Percentiles rank a stretch among this genome's conserved stretches.
Conservation (phyloP, 2,329 filamentous ascomycete genomes). For the Fusarium sp. region DNA sequence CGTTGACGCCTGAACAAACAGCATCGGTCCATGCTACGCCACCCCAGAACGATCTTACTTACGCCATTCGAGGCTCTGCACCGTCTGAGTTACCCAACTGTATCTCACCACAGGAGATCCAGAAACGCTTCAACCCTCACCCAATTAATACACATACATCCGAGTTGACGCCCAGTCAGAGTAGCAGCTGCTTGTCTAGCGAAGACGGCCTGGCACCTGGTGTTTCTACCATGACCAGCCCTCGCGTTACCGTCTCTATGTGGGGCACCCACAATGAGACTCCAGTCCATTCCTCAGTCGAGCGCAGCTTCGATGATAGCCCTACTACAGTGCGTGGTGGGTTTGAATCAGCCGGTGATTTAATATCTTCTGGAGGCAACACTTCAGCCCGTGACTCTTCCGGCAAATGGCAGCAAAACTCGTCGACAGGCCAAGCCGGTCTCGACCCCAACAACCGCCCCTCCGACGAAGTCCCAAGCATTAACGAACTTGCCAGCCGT, state of each 20-base stretch:
- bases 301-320: conserved; percentile 56
- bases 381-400: conserved; percentile 54
- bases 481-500: conserved; percentile 61
- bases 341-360: conserved; percentile 56
- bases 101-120: conserved; percentile 58
- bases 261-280: conserved; percentile 61
- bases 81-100: conserved; percentile 51
- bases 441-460: conserved; percentile 62
- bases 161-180: conserved; percentile 64
- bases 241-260: conserved; percentile 67
- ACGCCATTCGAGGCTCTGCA: conserved; percentile 41
- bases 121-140: conserved; percentile 55
- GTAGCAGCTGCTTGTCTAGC: conserved; percentile 63
- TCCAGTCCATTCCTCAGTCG: conserved; percentile 54
- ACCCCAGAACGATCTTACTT: conserved; percentile 53
- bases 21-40: conserved; percentile 62
- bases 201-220: conserved; percentile 61
- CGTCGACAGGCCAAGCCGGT: conserved; percentile 58
- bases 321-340: conserved; percentile 53
- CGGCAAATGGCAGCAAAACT: conserved; percentile 58
- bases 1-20: conserved; percentile 65
- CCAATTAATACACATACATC: conserved; percentile 48
- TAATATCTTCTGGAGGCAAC: conserved; percentile 49
- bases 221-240: conserved; percentile 61
- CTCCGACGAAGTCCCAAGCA: conserved; percentile 58